Conservation (phyloP, 257 asterid species). For the Gentiana straminea region DNA sequence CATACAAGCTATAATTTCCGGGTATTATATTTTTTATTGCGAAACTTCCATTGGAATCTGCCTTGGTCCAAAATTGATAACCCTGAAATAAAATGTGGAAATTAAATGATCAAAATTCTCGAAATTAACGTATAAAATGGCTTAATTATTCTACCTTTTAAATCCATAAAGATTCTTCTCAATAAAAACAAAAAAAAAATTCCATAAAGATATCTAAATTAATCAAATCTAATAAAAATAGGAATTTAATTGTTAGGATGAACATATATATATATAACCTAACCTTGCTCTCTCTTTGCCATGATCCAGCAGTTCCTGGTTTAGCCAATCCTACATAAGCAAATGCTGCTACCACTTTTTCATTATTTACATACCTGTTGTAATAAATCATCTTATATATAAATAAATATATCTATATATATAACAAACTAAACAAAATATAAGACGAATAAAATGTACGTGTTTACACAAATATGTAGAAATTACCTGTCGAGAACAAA, state of each 20-base stretch:
- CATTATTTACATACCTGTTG: constrained; percentile 14
- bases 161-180: neutral
- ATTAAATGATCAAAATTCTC: neutral
- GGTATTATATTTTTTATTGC: constrained; percentile 24
- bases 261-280: neutral
- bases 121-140: neutral
- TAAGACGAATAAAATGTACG: neutral
- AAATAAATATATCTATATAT: neutral
- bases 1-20: constrained; percentile 39
- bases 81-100: constrained; percentile 22
- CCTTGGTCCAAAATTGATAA: constrained; percentile 63
- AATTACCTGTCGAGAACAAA: constrained; percentile 22
- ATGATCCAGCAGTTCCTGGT: constrained; percentile 59
- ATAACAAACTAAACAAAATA: neutral
- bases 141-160: neutral
- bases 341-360: constrained; percentile 17
- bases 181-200: neutral
- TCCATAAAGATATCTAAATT: neutral
- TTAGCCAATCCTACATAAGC: constrained; percentile 70
- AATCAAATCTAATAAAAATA: neutral
- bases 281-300: constrained; percentile 71
- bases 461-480: neutral
- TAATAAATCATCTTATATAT: neutral
- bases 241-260: neutral
- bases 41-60: constrained; percentile 40